Base-by-base conservation (phyloP, 768 basidiomycete genomes). In the Suillus decipiens region DNA sequence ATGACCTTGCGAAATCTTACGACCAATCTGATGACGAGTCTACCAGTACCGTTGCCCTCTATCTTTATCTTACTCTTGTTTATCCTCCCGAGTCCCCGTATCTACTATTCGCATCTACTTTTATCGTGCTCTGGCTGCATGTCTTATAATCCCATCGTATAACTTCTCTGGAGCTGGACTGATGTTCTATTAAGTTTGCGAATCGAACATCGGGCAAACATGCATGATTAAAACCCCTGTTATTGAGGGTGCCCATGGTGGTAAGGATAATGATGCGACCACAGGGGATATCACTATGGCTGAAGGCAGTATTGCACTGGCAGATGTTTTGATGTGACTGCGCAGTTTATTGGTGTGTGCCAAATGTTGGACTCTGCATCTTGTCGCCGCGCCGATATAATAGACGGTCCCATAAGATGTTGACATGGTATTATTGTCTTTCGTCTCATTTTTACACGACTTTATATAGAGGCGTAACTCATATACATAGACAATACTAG, bases 41-140 rank as follows among this genome's bases (percentile, higher is more conserved):
- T 69, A 53, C 63, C 67, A 73, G 55, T 61, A 63, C 15, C 43
- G 37, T 56, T 34, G 45, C 41, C 55, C 64, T 36, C 14, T 76
- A 76, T 73, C 65, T 67, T 74, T 75, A 72, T 76, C 58, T 62
- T 51, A 12, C 37, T 67, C 64, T 47, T 47, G 47, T 50, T 31
- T 39, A 50, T 63, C 28, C 22, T 6, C 17, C 6, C 11, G n/a
- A n/a, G n/a, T n/a, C n/a, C n/a, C n/a, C 50, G 17, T 24, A 28
- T 56, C 37, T 61, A 51, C 53, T 51, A 31, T 34, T 54, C 33
- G 5, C 51, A 56, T 61, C n/a, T 47, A n/a, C 56, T 39, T 51
- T 45, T n/a, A 42, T 36, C 47, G 3, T 22, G 39, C 24, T 45
- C 6, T 39, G 60, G 31, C 11, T n/a, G 33, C 14, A 61, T 61